Conservation (phyloP, 495 filamentous ascomycete species). For the Tuber brumale region DNA sequence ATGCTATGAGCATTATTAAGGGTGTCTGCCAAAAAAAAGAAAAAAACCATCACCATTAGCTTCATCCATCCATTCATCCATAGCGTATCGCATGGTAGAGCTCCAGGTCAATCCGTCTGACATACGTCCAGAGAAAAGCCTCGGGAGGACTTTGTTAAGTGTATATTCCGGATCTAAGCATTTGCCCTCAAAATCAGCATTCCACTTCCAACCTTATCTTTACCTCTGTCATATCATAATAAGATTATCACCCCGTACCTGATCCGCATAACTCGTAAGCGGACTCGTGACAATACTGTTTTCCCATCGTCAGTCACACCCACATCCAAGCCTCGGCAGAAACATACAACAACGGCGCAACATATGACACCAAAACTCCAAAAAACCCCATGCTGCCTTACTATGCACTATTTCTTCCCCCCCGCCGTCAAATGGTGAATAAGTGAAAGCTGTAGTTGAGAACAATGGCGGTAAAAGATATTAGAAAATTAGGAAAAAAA, state of each 20-base stretch:
- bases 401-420: not conserved
- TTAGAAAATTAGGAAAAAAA: not conserved
- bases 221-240: not conserved
- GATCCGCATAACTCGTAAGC: constrained; percentile 41
- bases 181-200: constrained; percentile 9
- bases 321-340: too few relatives aligned
- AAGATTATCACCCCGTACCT: constrained; percentile 25
- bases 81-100: not conserved
- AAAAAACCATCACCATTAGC: not conserved
- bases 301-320: not conserved
- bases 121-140: constrained; percentile 63
- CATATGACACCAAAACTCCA: constrained; percentile 20
- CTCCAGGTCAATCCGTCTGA: constrained; percentile 9
- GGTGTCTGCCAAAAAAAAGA: constrained; percentile 63
- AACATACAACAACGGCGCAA: constrained; percentile 37
- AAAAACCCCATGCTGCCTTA: constrained; percentile 25
- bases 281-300: constrained; percentile 39
- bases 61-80: not conserved
- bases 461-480: not conserved
- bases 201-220: not conserved
- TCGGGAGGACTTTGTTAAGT: constrained; percentile 69
- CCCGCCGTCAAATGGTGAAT: not conserved
- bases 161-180: constrained; percentile 71
- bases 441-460: not conserved
- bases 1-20: constrained; percentile 93